Conservation (phyloP, 306 rosid genomes). For the Citrullus mucosospermus region DNA sequence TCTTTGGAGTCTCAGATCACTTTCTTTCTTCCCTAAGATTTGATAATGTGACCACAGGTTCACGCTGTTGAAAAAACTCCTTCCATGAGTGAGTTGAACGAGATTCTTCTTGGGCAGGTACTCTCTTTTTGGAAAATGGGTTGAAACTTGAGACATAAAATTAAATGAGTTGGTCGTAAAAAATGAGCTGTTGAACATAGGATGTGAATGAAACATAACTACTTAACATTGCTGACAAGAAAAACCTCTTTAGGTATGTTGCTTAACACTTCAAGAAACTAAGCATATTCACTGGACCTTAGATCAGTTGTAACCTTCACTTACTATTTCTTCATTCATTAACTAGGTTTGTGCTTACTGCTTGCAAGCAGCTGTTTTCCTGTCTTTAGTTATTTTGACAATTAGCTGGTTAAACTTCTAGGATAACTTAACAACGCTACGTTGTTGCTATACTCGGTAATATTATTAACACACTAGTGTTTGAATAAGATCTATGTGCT, state of each 20-base stretch:
- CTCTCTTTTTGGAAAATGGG: background rate
- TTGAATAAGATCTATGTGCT: background rate
- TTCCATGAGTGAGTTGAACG: constrained; percentile 95
- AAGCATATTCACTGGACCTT: background rate
- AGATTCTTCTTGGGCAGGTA: constrained; percentile 96
- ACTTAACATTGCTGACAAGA: background rate
- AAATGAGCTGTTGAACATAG: background rate
- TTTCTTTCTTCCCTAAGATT: background rate
- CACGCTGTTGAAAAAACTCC: constrained; percentile 92
- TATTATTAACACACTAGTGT: background rate
- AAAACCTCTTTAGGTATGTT: background rate
- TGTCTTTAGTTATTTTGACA: background rate
- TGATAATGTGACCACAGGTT: constrained; percentile 48
- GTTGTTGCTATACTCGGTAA: background rate
- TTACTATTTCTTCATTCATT: background rate
- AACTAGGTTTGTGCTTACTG: background rate
- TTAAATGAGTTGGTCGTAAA: background rate
- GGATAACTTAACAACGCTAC: background rate
- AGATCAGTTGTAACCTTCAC: background rate
- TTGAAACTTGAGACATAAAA: background rate
- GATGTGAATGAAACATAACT: background rate
- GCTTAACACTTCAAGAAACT: background rate
- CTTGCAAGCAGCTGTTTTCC: background rate
- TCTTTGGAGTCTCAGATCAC: background rate
- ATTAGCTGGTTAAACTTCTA: background rate